phyloP scores from a whole-genome alignment of 2,329 filamentous ascomycete genomes.

The Fusarium stilboides region DNA sequence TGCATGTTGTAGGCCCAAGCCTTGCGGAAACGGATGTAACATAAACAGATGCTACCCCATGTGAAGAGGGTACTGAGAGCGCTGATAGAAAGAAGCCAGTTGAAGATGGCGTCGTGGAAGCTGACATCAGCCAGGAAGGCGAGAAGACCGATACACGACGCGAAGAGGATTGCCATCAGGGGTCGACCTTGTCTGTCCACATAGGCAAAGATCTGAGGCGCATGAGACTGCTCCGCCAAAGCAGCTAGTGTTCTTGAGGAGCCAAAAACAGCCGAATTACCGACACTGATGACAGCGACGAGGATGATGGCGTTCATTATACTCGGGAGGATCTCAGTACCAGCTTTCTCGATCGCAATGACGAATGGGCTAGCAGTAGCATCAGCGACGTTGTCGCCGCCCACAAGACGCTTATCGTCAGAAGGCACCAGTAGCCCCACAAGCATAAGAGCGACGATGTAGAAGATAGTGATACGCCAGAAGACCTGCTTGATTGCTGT shows the following conservation, averaged over 20 bases:
- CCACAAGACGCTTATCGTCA: slow-evolving; percentile 74
- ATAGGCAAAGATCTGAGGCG: slow-evolving; percentile 82
- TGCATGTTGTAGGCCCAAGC: slow-evolving; percentile 81
- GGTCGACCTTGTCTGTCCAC: slow-evolving; percentile 89
- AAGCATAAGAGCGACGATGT: slow-evolving; percentile 85
- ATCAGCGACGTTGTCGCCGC: slow-evolving; percentile 69
- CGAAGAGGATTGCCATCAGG: slow-evolving; percentile 78
- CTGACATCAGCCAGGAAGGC: slow-evolving; percentile 80
- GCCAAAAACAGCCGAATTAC: slow-evolving; percentile 92
- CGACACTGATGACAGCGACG: slow-evolving; percentile 89
- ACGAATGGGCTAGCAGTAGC: slow-evolving; percentile 90
- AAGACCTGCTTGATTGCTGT: slow-evolving; percentile 94
- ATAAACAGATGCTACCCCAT: slow-evolving; percentile 86
- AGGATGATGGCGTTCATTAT: slow-evolving; percentile 97
- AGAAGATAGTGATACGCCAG: slow-evolving; percentile 94
- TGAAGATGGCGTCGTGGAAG: slow-evolving; percentile 75
- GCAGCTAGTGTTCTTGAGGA: slow-evolving; percentile 91
- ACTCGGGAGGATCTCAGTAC: slow-evolving; percentile 83
- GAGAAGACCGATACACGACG: slow-evolving; percentile 79
- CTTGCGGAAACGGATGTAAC: slow-evolving; percentile 90
- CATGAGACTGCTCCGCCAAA: slow-evolving; percentile 88
- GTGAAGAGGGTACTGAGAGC: slow-evolving; percentile 83
- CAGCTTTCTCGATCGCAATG: slow-evolving; percentile 88
- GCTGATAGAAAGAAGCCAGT: slow-evolving; percentile 84
- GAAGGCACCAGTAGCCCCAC: slow-evolving; percentile 88